A percentile compares a stretch with the other conserved stretches of the same genome.
phyloP scores from a whole-genome alignment of 2,329 filamentous ascomycete genomes.

The Cyphellophora attinorum region DNA sequence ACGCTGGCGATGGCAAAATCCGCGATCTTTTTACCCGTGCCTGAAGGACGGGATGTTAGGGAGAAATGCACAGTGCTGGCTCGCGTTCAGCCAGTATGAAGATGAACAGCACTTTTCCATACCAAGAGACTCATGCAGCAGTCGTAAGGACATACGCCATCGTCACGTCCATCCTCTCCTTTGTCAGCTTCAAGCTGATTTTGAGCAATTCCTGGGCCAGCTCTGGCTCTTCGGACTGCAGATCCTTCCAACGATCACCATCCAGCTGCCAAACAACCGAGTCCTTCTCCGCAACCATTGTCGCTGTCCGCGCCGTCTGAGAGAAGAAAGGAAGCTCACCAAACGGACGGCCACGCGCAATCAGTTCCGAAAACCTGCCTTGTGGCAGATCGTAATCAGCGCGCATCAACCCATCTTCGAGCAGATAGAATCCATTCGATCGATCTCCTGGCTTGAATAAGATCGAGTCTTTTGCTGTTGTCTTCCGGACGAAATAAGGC shows the following conservation, averaged over 20 bases:
- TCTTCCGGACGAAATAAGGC: slow-evolving; percentile 62
- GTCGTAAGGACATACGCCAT: slow-evolving; percentile 40
- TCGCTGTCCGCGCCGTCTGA: slow-evolving; percentile 78
- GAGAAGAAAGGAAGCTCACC: slow-evolving; percentile 95
- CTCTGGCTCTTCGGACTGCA: slow-evolving; percentile 65
- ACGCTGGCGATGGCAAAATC: too few relatives aligned
- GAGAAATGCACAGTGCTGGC: too few relatives aligned
- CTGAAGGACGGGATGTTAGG: too few relatives aligned
- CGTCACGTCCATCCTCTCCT: slow-evolving; percentile 75
- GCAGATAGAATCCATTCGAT: slow-evolving; percentile 77
- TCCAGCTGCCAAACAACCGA: slow-evolving; percentile 77
- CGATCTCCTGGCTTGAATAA: slow-evolving; percentile 70
- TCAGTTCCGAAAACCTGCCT: slow-evolving; percentile 79
- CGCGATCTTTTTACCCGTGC: too few relatives aligned
- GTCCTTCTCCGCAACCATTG: slow-evolving; percentile 71
- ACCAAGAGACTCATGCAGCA: slow-evolving; percentile 10
- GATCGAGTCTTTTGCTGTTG: slow-evolving; percentile 59
- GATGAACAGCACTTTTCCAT: too few relatives aligned
- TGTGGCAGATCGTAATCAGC: slow-evolving; percentile 88
- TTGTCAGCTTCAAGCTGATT: slow-evolving; percentile 86
- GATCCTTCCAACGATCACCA: slow-evolving; percentile 56
- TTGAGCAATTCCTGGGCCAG: slow-evolving; percentile 76
- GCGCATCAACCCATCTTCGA: slow-evolving; percentile 80
- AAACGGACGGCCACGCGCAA: slow-evolving; percentile 88
- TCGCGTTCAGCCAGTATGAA: too few relatives aligned